These are phyloP conservation scores for Barnettozyma vustinii DNA, from an alignment of 805 yeast species.

Conservation along the genomic window DNA sequence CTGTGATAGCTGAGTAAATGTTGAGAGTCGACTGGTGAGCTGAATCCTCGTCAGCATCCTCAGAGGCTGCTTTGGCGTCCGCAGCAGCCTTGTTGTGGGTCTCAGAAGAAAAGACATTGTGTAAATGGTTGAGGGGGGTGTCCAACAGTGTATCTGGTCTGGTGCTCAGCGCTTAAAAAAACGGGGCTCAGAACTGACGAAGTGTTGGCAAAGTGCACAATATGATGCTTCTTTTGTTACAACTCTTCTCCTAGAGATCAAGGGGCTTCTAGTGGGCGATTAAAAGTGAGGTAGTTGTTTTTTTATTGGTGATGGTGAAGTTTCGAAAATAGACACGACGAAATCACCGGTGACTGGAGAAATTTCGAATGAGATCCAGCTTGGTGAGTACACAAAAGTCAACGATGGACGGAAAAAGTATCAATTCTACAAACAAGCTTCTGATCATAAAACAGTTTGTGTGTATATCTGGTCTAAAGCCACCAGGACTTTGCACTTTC, in stretches of 20 bases:
- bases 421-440: background rate
- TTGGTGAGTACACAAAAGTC: background rate
- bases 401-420: too few relatives aligned
- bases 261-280: background rate
- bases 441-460: background rate
- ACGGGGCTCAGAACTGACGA: background rate
- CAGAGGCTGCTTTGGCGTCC: background rate
- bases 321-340: background rate
- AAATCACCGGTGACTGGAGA: background rate
- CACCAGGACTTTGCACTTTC: slow-evolving; percentile 1
- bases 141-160: background rate
- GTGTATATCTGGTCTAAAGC: background rate
- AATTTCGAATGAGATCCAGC: background rate
- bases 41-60: background rate
- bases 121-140: background rate
- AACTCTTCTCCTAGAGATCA: background rate
- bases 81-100: background rate
- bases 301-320: background rate
- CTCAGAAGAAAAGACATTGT: background rate
- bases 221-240: background rate
- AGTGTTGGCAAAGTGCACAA: too few relatives aligned
- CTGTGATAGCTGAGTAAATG: background rate
- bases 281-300: background rate
- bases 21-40: background rate
- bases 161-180: background rate